Base-by-base conservation (phyloP, 805 yeast genomes). In the Saturnispora diversa region DNA sequence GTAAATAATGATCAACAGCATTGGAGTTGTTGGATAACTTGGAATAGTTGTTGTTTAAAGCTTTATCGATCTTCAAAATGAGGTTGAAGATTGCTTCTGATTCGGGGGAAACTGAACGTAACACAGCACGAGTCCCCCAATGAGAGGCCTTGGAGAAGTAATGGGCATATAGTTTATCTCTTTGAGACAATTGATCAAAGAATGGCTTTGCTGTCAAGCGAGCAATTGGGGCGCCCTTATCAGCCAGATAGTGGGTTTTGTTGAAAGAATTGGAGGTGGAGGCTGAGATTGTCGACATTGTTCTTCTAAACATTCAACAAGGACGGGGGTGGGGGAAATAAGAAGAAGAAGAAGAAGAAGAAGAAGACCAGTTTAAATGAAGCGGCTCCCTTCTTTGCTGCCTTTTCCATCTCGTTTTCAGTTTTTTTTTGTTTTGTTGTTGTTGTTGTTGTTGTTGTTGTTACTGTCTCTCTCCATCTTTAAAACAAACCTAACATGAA, bases 81-180 rank as follows among this genome's bases (percentile, higher is more conserved):
- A 85, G 65, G 50, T 86, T 88, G 54, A 68, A 84, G 44, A 85
- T 81, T 17, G 61, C 56, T 59, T 86, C 95, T 44, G 86, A 74
- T 53, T 86, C 94, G 17, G 82, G 81, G 9, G 88, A 79, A 5
- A 86, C 94, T 30, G 86, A 85, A 53, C 94, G 70, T 44, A 84
- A 64, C 2, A 83, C 84, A 5, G 79, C 84, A 47, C 92, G 68
- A 9, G 92, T 72, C 28, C 96, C 96, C 62, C 75, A 76, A 57
- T 84, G 94, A 32, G 87, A 76, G 2, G 94, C 95, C 53, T 80
- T 75, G 29, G 88, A 76, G 60, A 86, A 74, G 58, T 77, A 77
- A 63, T 86, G 95, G 16, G 95, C 94, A 55, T 86, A 86, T 43
- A 70, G 68, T 55, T 83, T 74, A 47, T 80, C 80, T 29, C 65